Evolutionary conservation across 2,329 filamentous ascomycete species (phyloP), one percentile per base, ranked within the genome.

Genomic region (Xylaria sp.): DNA sequence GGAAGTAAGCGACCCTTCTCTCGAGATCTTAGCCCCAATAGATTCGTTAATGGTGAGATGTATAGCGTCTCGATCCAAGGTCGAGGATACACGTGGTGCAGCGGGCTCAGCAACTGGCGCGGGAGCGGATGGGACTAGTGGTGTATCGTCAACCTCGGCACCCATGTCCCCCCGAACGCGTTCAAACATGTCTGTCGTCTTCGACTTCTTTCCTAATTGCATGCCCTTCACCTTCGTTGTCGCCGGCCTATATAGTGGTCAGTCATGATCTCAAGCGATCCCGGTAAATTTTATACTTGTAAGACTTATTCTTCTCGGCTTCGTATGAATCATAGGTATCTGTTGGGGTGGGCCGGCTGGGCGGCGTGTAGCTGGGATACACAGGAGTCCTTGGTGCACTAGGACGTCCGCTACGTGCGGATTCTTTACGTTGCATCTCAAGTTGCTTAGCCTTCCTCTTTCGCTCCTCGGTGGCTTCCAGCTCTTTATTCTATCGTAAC

Each of bases 361-460:
- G 92, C 18, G 94, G 90, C 28, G 92, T 97, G 82, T 97, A 98
- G 71, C 94, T 92, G 23, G 94, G 94, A 81, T 97, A 98, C 67
- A 90, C 88, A 44, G 94, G 93, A 61, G 93, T 89, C 75, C 94
- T 90, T 56, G 93, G 90, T 76, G 89, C 77, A 81, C 85, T 81
- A 72, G 85, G 84, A 74, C 93, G 90, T 57, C 90, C 90, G 76
- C 86, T 91, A 75, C 95, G 90, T 72, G 93, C 92, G 77, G 95
- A 91, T 80, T 99, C 97, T 84, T 98, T 99, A 80, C 96, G 93
- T 84, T 99, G 96, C 89, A 99, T 92, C 83, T 99, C 97, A 77
- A 99, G 87, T 83, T 99, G 96, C 86, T 98, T 99, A 62, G 96
- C 97, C 84, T 98, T 98, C 77, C 95, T 89, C 87, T 99, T 99